Conservation (phyloP, 257 asterid species). For the Pogostemon cablin region DNA sequence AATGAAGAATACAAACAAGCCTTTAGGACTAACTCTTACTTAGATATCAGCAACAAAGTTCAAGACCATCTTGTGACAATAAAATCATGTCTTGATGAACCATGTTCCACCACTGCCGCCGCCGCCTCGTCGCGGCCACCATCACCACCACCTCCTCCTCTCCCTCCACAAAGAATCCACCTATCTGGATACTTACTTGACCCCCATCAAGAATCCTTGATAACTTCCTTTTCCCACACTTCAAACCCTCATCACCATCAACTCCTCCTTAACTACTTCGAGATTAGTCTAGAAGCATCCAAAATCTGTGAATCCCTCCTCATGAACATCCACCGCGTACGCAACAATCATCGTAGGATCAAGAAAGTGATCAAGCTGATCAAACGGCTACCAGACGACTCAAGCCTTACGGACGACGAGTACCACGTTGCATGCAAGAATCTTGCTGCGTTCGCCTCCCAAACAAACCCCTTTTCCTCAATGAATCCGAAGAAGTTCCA, state of each 20-base stretch:
- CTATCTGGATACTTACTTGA: constrained; percentile 36
- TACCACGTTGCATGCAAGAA: constrained; percentile 31
- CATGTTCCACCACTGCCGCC: constrained; percentile 24
- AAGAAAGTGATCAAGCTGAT: constrained; percentile 37
- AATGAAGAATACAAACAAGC: constrained; percentile 70
- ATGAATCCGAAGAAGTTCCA: constrained; percentile 38
- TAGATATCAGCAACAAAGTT: constrained; percentile 57
- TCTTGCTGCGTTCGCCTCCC: constrained; percentile 46
- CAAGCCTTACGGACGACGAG: constrained; percentile 31
- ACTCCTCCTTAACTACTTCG: constrained; percentile 47
- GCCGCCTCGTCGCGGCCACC: constrained; percentile 24
- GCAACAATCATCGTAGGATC: constrained; percentile 38
- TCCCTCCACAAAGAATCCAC: constrained; percentile 1
- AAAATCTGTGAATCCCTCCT: constrained; percentile 56
- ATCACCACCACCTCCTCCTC: constrained; percentile 26
- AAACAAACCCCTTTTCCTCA: constrained; percentile 49
- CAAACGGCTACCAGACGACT: constrained; percentile 21
- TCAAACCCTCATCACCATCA: constrained; percentile 44
- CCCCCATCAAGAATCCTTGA: constrained; percentile 42
- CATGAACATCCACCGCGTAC: constrained; percentile 40
- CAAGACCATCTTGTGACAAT: constrained; percentile 41
- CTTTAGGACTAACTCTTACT: constrained; percentile 75
- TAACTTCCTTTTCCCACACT: constrained; percentile 27
- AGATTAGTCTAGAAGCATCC: constrained; percentile 53
- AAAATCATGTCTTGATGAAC: constrained; percentile 27